These are phyloP conservation scores for Penicillium janthinellum DNA, from an alignment of 2,329 filamentous ascomycete species.

Conservation along the genomic window DNA sequence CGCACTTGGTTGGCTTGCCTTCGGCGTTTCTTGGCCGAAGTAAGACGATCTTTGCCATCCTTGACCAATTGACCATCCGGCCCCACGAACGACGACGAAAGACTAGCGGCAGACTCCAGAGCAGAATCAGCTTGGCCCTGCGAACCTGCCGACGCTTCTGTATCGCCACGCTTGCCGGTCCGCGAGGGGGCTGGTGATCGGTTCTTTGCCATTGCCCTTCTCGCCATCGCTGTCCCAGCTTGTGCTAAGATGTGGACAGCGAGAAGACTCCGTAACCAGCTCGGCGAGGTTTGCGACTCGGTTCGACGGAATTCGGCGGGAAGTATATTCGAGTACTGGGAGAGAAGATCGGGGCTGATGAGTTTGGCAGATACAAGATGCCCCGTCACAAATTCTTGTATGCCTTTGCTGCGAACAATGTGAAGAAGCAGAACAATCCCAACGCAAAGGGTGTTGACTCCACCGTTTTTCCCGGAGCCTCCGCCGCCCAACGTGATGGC, in stretches of 20 bases:
- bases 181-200: slow-evolving; percentile 44
- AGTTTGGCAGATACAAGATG: slow-evolving; percentile 49
- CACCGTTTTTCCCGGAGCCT: slow-evolving; percentile 53
- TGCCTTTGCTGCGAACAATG: slow-evolving; percentile 48
- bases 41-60: slow-evolving; percentile 60
- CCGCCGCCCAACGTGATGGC: slow-evolving; percentile 87
- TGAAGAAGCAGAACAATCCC: slow-evolving; percentile 50
- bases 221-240: slow-evolving; percentile 50
- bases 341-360: slow-evolving; percentile 45
- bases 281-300: slow-evolving; percentile 46
- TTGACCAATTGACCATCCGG: slow-evolving; percentile 52
- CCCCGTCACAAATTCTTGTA: slow-evolving; percentile 53
- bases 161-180: slow-evolving; percentile 47
- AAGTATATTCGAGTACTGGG: slow-evolving; percentile 47
- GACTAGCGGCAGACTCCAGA: slow-evolving; percentile 46
- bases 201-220: slow-evolving; percentile 50
- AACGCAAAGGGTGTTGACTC: slow-evolving; percentile 50
- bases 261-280: slow-evolving; percentile 51
- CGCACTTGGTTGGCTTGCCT: slow-evolving; percentile 90
- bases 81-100: slow-evolving; percentile 41
- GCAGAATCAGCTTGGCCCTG: slow-evolving; percentile 46
- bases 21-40: slow-evolving; percentile 75
- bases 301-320: slow-evolving; percentile 47
- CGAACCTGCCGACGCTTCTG: slow-evolving; percentile 49
- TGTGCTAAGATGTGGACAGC: slow-evolving; percentile 54